Base-by-base conservation (phyloP, 2,329 filamentous ascomycete species). In the Pestalotiopsis fici region DNA sequence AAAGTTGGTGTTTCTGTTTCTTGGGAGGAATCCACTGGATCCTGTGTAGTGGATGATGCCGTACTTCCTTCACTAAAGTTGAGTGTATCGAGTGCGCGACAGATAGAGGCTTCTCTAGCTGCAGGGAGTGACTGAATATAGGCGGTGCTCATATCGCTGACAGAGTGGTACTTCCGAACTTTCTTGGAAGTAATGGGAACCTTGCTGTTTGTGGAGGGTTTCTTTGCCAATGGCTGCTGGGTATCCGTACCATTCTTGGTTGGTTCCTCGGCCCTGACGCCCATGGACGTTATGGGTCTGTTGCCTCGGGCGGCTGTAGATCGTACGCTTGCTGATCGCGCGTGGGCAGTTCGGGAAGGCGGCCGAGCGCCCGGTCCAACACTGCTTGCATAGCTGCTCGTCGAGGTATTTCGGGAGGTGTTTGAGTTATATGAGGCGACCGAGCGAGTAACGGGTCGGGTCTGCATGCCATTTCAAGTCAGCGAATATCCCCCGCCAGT, bases 21-120 rank as follows among this genome's bases (percentile, higher is more conserved):
- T 71, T 65, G 69, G 61, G 69, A 74, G 71, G 79, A 78, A 74
- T 77, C 83, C 84, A 83, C 85, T 87, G 84, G 85, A 84, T 75
- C 78, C 73, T 77, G 77, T 69, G 70, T 66, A n/a, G 68, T 54
- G 47, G 59, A 60, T 18, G 66, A 57, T n/a, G 60, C 67, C 25
- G 75, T 70, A 39, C 83, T 27, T 35, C 21, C 15, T 43, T 21
- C 79, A 21, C 78, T 67, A 43, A 87, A 76, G 65, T 76, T 82
- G 68, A 87, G 69, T 15, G 75, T 73, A 43, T 74, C 70, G 69
- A 87, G 79, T 57, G 72, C 75, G 21, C 73, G 76, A 67, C 73
- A 74, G 55, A 82, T 78, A 80, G 80, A 86, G 75, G 77, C 83
- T 79, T 83, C 81, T 81, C 82, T 83, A 69, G 69, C 62, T 54